phyloP scores from a whole-genome alignment of 2,329 filamentous ascomycete species.

The Ramichloridium luteum region DNA sequence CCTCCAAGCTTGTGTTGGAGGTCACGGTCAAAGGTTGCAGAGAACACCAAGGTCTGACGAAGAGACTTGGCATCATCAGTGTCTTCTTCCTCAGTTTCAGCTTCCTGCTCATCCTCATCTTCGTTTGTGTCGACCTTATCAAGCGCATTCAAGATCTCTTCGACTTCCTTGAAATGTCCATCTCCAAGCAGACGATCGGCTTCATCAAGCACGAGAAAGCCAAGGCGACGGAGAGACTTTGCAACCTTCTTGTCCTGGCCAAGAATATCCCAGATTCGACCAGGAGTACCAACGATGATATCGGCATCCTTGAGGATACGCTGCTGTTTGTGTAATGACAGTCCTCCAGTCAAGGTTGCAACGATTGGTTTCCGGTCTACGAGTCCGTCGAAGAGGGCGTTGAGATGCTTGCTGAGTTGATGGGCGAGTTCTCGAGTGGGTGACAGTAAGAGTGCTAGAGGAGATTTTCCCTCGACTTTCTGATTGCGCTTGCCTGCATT shows the following conservation, averaged over 20 bases:
- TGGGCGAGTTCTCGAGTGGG: slow-evolving; percentile 90
- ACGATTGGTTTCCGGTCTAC: slow-evolving; percentile 46
- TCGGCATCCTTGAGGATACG: slow-evolving; percentile 73
- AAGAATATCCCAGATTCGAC: slow-evolving; percentile 87
- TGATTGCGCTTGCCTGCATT: slow-evolving; percentile 20
- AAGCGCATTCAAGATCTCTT: slow-evolving; percentile 71
- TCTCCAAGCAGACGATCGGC: slow-evolving; percentile 84
- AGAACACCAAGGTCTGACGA: slow-evolving; percentile 88
- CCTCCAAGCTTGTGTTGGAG: slow-evolving; percentile 83
- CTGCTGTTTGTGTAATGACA: slow-evolving; percentile 92
- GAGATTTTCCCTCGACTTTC: slow-evolving; percentile 25
- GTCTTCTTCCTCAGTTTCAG: slow-evolving; percentile 16
- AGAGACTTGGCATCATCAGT: slow-evolving; percentile 1
- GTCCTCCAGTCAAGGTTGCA: slow-evolving; percentile 81
- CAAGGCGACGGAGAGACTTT: slow-evolving; percentile 56
- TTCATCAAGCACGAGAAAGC: slow-evolving; percentile 84
- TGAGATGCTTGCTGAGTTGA: slow-evolving; percentile 76
- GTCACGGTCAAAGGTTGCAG: slow-evolving; percentile 85
- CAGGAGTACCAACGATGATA: slow-evolving; percentile 75
- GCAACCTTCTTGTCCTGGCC: slow-evolving; percentile 61
- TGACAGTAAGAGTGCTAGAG: slow-evolving; percentile 70
- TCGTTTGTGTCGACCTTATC: slow-evolving; percentile 46
- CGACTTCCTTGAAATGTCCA: slow-evolving; percentile 88
- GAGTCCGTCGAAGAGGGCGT: slow-evolving; percentile 56
- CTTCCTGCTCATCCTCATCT: slow-evolving; percentile 38